phyloP scores from a whole-genome alignment of 2,329 filamentous ascomycete genomes.

The Colletotrichum sp. region DNA sequence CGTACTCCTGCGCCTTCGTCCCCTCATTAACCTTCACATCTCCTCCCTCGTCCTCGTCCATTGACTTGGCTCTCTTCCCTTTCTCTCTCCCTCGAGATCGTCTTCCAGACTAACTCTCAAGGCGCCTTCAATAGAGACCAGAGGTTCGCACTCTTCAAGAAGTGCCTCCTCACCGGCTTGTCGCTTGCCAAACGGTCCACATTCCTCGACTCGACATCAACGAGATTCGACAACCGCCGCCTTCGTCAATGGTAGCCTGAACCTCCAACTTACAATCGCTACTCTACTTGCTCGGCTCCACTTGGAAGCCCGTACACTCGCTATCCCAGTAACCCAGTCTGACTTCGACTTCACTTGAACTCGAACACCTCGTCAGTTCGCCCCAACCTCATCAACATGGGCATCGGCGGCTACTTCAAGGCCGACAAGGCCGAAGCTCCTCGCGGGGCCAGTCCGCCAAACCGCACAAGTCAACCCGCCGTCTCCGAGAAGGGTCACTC shows the following conservation, averaged over 20 bases:
- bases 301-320: slow-evolving; percentile 15
- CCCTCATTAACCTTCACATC: slow-evolving; percentile 9
- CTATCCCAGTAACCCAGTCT: not conserved
- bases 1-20: not conserved
- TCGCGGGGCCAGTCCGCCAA: slow-evolving; percentile 22
- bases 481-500: slow-evolving; percentile 42
- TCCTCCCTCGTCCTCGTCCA: slow-evolving; percentile 11
- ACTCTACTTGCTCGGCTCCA: not conserved
- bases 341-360: not conserved
- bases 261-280: slow-evolving; percentile 4
- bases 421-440: slow-evolving; percentile 46
- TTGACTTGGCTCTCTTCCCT: slow-evolving; percentile 1
- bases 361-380: not conserved
- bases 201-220: slow-evolving; percentile 2
- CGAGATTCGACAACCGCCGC: not conserved
- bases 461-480: slow-evolving; percentile 27
- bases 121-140: slow-evolving; percentile 6
- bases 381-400: slow-evolving; percentile 51
- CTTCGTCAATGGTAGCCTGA: slow-evolving; percentile 12
- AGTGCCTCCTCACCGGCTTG: slow-evolving; percentile 10
- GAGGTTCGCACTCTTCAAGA: slow-evolving; percentile 5
- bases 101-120: slow-evolving; percentile 9
- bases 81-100: slow-evolving; percentile 15
- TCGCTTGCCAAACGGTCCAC: not conserved
- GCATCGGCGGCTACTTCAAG: slow-evolving; percentile 68